Evolutionary conservation across 1,284 basidiomycete genomes (phyloP).

Genomic region (Exobasidium cylindrosporum): DNA sequence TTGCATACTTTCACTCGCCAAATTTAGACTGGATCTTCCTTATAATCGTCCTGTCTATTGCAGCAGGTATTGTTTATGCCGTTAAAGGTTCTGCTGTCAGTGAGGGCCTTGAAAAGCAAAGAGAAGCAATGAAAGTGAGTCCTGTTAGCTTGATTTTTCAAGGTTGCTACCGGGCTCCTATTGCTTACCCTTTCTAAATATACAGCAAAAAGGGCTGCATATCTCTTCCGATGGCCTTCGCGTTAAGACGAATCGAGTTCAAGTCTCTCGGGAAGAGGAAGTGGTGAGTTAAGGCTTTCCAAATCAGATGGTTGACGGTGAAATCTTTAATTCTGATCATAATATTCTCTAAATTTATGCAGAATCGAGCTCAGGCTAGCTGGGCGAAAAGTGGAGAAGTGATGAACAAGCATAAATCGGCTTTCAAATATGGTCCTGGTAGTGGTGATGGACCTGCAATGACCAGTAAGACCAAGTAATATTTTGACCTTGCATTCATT

Average conservation of each 20-base stretch:
- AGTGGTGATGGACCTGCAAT: neutral
- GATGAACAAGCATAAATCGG: conserved; percentile 9
- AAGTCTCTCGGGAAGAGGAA: conserved; percentile 8
- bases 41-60: conserved; percentile 7
- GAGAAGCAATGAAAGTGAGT: conserved; percentile 6
- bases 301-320: too few species aligned
- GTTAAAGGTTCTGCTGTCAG: conserved; percentile 11
- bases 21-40: conserved; percentile 11
- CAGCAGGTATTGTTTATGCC: conserved; percentile 11
- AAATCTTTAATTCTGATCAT: too few species aligned
- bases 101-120: conserved; percentile 2
- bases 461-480: neutral
- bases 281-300: conserved; percentile 9
- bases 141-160: too few species aligned
- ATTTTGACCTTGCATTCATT: too few species aligned
- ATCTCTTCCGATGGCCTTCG: conserved; percentile 1
- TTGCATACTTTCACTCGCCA: neutral
- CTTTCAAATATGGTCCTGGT: conserved; percentile 9
- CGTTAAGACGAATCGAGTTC: conserved; percentile 4
- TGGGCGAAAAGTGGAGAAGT: conserved; percentile 9
- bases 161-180: too few species aligned
- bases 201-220: conserved; percentile 5
- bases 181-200: neutral
- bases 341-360: too few species aligned
- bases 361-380: conserved; percentile 9